These are phyloP conservation scores for Magnolia kwangsiensis DNA, from an alignment of 164 flowering plant species.

Conservation along the genomic window DNA sequence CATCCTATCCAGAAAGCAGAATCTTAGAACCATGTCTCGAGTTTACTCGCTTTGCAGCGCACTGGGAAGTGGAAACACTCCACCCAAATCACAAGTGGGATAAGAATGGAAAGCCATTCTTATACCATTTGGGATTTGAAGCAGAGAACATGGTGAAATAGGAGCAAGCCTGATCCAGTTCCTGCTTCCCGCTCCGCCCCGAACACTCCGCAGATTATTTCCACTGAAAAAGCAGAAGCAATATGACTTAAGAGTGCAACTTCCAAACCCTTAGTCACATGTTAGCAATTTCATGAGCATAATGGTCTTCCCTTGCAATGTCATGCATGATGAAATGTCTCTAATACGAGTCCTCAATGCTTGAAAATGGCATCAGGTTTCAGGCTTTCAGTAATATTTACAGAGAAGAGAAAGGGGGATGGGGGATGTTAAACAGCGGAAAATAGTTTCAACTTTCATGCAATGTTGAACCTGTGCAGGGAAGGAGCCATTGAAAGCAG, in stretches of 20 bases:
- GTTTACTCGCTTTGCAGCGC: neutral
- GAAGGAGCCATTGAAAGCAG: constrained; percentile 16
- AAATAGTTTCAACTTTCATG: constrained; percentile 10
- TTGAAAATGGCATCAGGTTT: neutral
- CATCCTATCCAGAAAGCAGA: neutral
- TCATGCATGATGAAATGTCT: too few species aligned
- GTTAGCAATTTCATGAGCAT: constrained; percentile 40
- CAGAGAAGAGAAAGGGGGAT: too few species aligned
- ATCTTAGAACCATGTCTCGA: neutral
- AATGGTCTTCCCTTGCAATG: constrained; percentile 25
- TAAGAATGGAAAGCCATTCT: neutral
- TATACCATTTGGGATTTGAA: neutral
- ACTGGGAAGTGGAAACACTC: neutral
- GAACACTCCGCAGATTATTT: constrained; percentile 56
- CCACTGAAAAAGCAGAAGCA: constrained; percentile 47
- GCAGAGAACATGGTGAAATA: neutral
- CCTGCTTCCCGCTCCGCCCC: constrained; percentile 62
- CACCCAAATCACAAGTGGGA: neutral
- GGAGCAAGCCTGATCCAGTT: constrained; percentile 24
- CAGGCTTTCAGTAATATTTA: neutral
- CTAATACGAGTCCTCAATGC: neutral
- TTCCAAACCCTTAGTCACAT: neutral
- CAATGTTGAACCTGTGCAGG: constrained; percentile 23
- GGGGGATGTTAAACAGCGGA: neutral
- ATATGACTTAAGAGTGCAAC: neutral